A percentile compares a stretch with the other conserved stretches of the same genome.
These are phyloP conservation scores for Serendipita sp. DNA, from an alignment of 768 basidiomycete species.

Conservation along the genomic window DNA sequence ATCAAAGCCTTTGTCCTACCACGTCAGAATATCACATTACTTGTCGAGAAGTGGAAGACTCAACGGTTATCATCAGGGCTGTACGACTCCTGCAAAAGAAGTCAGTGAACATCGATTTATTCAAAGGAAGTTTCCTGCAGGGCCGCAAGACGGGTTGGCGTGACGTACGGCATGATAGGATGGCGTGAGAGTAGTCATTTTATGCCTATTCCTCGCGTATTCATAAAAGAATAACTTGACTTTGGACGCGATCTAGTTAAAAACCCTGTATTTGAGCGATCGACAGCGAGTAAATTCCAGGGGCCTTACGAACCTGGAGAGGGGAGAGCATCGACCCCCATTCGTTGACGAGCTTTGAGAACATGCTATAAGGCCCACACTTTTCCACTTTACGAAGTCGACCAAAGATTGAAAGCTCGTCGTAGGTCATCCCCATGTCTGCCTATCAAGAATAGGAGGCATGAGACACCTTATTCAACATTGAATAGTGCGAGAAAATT, in stretches of 20 bases:
- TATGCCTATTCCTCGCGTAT: constrained; percentile 90
- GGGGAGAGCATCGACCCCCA: constrained; percentile 85
- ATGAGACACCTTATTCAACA: not conserved
- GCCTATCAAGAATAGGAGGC: constrained; percentile 29
- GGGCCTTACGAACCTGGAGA: constrained; percentile 36
- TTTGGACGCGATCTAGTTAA: constrained; percentile 74
- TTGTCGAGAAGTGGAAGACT: constrained; percentile 15
- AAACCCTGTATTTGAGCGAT: constrained; percentile 1
- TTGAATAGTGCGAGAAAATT: not conserved
- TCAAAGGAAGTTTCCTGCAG: not conserved
- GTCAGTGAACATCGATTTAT: not conserved
- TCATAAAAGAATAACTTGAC: constrained; percentile 97
- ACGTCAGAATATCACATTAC: constrained; percentile 9
- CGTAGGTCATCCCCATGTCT: constrained; percentile 99
- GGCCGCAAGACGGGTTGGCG: not conserved
- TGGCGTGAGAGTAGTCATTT: constrained; percentile 95
- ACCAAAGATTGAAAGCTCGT: constrained; percentile 87
- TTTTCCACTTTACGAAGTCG: constrained; percentile 90
- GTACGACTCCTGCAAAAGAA: constrained; percentile 66
- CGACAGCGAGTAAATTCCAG: not conserved
- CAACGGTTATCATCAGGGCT: constrained; percentile 91
- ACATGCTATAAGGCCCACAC: constrained; percentile 95
- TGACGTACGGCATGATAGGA: constrained; percentile 76
- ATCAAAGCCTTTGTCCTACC: constrained; percentile 56
- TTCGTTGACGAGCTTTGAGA: constrained; percentile 84